phyloP scores from a whole-genome alignment of 352 stramenopile species.

The Phytophthora ramorum region DNA sequence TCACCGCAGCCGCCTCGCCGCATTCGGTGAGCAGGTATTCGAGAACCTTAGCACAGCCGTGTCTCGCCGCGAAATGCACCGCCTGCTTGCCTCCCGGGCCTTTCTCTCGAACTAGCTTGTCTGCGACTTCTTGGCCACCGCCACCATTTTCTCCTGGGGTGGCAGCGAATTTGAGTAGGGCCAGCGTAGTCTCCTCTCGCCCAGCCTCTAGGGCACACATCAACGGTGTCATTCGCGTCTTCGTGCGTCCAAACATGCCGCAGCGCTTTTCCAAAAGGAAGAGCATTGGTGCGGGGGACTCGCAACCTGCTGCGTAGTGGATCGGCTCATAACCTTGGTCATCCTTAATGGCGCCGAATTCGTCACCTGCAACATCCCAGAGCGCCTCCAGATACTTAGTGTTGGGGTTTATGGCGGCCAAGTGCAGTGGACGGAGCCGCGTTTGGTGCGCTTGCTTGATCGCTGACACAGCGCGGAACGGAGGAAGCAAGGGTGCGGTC shows the following conservation, averaged over 20 bases:
- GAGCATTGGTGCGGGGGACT: constrained; percentile 54
- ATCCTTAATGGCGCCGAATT: constrained; percentile 61
- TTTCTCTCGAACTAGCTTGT: constrained; percentile 53
- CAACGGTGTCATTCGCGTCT: constrained; percentile 66
- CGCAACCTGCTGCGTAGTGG: constrained; percentile 73
- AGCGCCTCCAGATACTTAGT: constrained; percentile 65
- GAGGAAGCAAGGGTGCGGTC: constrained; percentile 38
- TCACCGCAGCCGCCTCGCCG: constrained; percentile 54
- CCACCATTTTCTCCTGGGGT: constrained; percentile 32
- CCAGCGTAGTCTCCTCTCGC: constrained; percentile 64
- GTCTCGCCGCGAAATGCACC: constrained; percentile 62
- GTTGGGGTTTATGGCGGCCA: constrained; percentile 82
- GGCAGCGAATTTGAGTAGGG: constrained; percentile 51
- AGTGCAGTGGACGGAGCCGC: constrained; percentile 69
- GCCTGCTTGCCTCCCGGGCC: constrained; percentile 61
- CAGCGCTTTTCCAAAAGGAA: constrained; percentile 69
- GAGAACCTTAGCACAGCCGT: constrained; percentile 53
- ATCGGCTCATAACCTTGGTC: constrained; percentile 67
- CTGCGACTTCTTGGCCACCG: constrained; percentile 51
- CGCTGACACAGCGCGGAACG: constrained; percentile 67
- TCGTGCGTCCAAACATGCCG: constrained; percentile 65
- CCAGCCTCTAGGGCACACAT: constrained; percentile 56
- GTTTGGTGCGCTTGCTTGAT: constrained; percentile 75
- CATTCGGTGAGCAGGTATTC: constrained; percentile 53
- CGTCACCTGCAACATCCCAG: constrained; percentile 61